Evolutionary conservation across 2,329 filamentous ascomycete genomes (phyloP), one percentile per base, ranked within the genome.

Genomic region (Dichotomopilus funicola): DNA sequence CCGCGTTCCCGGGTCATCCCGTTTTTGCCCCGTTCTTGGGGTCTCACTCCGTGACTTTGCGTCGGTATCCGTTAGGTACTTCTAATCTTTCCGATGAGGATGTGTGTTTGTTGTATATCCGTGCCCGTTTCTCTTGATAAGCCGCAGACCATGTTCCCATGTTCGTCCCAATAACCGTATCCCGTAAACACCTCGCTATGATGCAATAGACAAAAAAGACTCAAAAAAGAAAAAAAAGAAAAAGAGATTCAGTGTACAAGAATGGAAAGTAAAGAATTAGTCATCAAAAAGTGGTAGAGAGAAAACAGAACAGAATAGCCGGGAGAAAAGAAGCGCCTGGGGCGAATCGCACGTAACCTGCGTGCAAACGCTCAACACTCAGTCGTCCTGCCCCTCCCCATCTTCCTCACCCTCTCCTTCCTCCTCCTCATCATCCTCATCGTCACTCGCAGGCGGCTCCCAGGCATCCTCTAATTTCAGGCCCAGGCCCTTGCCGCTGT

Each of bases 381-480:
- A 51, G 3, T 58, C 55, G 4, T 58, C 50, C 19, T 61, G 49
- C 9, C 37, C 37, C 37, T 38, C 37, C 8, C 37, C 55, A 12
- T 49, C 49, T 4, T 55, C 57, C 2, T 75, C 74, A 1, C 73
- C 74, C 0, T 75, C 71, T 2, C 76, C 75, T 0, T 78, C 73
- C 0, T 78, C 76, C 0, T 75, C 75, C 0, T 78, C 77, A 0
- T 76, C 77, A 12, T 81, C 82, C 2, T 82, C 81, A 19, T 85
- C 82, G 5, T 80, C 77, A 46, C 82, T 80, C 8, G 76, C 77
- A 0, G 85, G 86, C 13, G 78, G 88, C 68, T 82, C 86, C 87
- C 79, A 92, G 0, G 87, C 88, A 68, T 91, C 88, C 70, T 92
- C 88, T 3, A 94, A 74, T 68, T 91, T 92, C 62, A 92, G 73